Evolutionary conservation across 352 stramenopile species (phyloP).

Genomic region (Globisporangium nodosum): DNA sequence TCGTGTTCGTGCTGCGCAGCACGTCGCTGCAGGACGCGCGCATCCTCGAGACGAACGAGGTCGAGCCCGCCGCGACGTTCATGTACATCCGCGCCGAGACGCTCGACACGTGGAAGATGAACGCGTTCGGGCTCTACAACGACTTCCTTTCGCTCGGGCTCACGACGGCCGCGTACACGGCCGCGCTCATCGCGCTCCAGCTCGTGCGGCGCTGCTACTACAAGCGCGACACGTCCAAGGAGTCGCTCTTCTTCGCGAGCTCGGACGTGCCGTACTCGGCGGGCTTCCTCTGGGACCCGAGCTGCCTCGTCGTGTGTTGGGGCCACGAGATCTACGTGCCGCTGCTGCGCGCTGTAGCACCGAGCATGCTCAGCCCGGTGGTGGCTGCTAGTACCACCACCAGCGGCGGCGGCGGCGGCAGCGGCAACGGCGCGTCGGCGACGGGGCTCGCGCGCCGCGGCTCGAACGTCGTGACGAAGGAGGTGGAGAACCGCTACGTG

Average conservation of each 20-base stretch:
- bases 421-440: not conserved
- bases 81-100: constrained; percentile 51
- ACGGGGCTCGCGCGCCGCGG: constrained; percentile 13
- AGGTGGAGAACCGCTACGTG: constrained; percentile 28
- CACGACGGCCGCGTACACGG: constrained; percentile 31
- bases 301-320: constrained; percentile 48
- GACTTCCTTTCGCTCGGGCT: constrained; percentile 38
- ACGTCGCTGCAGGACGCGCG: constrained; percentile 27
- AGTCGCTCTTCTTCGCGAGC: constrained; percentile 39
- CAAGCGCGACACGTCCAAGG: constrained; percentile 19
- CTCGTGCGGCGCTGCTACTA: constrained; percentile 12
- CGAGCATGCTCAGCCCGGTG: constrained; percentile 3
- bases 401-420: not conserved
- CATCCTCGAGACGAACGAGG: constrained; percentile 48
- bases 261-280: constrained; percentile 40
- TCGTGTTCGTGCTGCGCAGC: constrained; percentile 17
- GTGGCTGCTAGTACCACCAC: not conserved
- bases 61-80: constrained; percentile 43
- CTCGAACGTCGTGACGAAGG: constrained; percentile 8
- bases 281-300: constrained; percentile 46
- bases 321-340: constrained; percentile 36
- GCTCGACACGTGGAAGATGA: constrained; percentile 55
- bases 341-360: constrained; percentile 19
- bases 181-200: constrained; percentile 21
- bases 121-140: constrained; percentile 45